Base-by-base conservation (phyloP, 2,329 filamentous ascomycete genomes). In the Huntiella savannae region DNA sequence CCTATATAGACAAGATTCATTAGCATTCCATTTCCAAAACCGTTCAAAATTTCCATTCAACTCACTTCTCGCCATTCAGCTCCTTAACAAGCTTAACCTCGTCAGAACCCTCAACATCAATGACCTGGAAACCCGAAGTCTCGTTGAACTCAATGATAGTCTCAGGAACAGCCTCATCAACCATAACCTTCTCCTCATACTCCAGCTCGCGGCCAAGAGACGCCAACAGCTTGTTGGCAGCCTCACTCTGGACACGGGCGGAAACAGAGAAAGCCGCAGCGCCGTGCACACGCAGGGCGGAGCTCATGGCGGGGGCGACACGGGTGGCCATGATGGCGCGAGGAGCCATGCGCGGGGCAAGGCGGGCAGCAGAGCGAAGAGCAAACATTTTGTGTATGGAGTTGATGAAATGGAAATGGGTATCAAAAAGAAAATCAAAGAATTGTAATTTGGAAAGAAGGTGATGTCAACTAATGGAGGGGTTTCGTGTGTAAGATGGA, bases 61-160 rank as follows among this genome's bases (percentile, higher is more conserved):
- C 77, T 63, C 64, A 91, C 85, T 79, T 84, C 69, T 98, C 91
- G 52, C 93, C 79, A 56, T 82, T 82, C 58, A 83, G 88, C 53
- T 74, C 79, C 58, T 87, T 81, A 51, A 77, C 81, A 54, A 98
- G 71, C 57, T 81, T 71, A 54, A 98, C 82, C 55, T 94, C 85
- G 66, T 96, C 83, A 62, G 85, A 74, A 52, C 91, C 91, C 22
- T 79, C 70, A 32, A 71, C 75, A 63, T 98, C 91, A 57, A 83
- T 69, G 51, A 91, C 71, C 70, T 88, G 71, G 63, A 86, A 98
- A 36, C 79, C 73, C 58, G 79, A 79, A 66, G 84, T 88, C 59
- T 88, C 77, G 41, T 95, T 65, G 64, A 92, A 95, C 61, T 91
- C 83, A 65, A 85, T 79, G 62, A 95, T 74, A 60, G 79, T 82